Evolutionary conservation across 2,329 filamentous ascomycete species (phyloP), one percentile per base, ranked within the genome.

Genomic region (Hortaea werneckii): DNA sequence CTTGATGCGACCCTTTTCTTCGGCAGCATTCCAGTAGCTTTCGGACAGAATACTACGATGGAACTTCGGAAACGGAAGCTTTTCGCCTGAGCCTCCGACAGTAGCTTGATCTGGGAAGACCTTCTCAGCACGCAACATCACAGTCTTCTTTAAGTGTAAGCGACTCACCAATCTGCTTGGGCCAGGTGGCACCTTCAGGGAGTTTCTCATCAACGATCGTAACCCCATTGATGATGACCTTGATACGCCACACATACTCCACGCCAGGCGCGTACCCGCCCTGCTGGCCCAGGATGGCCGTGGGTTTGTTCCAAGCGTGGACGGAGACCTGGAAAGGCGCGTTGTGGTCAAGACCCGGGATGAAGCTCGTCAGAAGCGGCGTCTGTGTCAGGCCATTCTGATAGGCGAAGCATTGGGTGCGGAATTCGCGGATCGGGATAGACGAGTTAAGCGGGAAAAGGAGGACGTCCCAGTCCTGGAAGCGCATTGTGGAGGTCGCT

Each of bases 401-500:
- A 11, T 49, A 47, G 29, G 83, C 79, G 61, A 84, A 83, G 62
- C 85, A 94, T 50, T 78, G 74, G 6, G 85, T 86, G 59, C 80
- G 82, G 73, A 92, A 94, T 65, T 94, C 87, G 64, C 86, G 85
- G 45, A 89, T 66, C 1, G 87, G 87, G 9, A 83, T 68, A 55
- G 79, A 81, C 55, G 74, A 50, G 50, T 65, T 66, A 11, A 70
- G 69, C 0, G 85, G 82, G 62, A 94, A 94, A 50, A 94, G 72
- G 38, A 94, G 77, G 46, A 92, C 77, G 58, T 94, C 87, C 87
- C 87, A 94, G 58, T 87, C 80, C 56, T 87, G 78, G 72, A 84
- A 94, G 48, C 87, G 81, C 87, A 94, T 94, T 51, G 56, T 54
- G 41, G 40, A 4, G n/a, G 20, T 20, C 20, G 20, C 20, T 20